phyloP scores from a whole-genome alignment of 257 asterid genomes.

The Nicotiana attenuata region DNA sequence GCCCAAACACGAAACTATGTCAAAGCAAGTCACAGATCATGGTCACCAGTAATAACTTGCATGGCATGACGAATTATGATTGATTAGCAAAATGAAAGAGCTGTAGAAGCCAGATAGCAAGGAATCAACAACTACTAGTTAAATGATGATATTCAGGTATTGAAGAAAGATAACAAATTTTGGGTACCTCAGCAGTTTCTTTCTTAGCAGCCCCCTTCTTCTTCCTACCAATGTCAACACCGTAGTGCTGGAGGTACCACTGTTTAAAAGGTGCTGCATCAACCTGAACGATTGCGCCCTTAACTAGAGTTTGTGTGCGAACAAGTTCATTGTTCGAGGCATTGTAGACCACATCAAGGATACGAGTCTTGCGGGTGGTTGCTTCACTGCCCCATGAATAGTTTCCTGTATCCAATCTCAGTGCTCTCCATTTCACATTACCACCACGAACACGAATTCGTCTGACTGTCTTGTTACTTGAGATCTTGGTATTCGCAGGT shows the following conservation, averaged over 20 bases:
- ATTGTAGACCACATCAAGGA: slow-evolving; percentile 37
- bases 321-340: slow-evolving; percentile 50
- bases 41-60: background rate
- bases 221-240: slow-evolving; percentile 36
- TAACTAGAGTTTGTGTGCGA: slow-evolving; percentile 40
- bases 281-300: slow-evolving; percentile 40
- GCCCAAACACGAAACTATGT: background rate
- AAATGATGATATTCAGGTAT: background rate
- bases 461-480: slow-evolving; percentile 31
- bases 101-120: background rate
- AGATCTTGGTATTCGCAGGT: slow-evolving; percentile 39
- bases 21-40: background rate
- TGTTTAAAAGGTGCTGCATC: slow-evolving; percentile 47
- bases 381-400: slow-evolving; percentile 52
- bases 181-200: slow-evolving; percentile 33
- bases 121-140: background rate
- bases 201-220: slow-evolving; percentile 28
- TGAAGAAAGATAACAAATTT: background rate
- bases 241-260: slow-evolving; percentile 43
- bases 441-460: slow-evolving; percentile 48
- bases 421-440: slow-evolving; percentile 48
- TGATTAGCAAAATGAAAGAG: background rate
- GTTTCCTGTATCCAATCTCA: slow-evolving; percentile 44
- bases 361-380: slow-evolving; percentile 36
- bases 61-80: background rate